Percentiles rank a stretch among this genome's conserved stretches.
Evolutionary conservation across 768 basidiomycete species (phyloP).

Genomic region (Lactarius sanguifluus): DNA sequence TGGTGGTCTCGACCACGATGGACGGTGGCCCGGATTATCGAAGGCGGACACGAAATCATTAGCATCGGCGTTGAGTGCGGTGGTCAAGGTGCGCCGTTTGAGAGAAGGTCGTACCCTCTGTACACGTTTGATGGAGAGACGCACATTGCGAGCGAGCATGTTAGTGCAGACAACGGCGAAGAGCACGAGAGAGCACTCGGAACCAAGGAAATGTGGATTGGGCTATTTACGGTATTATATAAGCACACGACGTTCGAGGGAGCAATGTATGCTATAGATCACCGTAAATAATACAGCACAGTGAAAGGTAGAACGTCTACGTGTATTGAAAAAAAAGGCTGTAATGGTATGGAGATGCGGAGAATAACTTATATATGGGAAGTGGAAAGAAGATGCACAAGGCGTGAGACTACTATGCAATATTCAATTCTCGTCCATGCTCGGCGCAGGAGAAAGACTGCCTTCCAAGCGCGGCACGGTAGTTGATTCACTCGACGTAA

Average conservation of each 20-base stretch:
- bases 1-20: slow-evolving; percentile 45
- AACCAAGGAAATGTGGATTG: neutral
- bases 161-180: slow-evolving; percentile 18
- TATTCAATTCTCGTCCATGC: slow-evolving; percentile 37
- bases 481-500: slow-evolving; percentile 27
- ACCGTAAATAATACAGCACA: slow-evolving; percentile 17
- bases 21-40: slow-evolving; percentile 56
- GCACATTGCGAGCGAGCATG: slow-evolving; percentile 30
- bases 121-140: slow-evolving; percentile 17
- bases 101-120: slow-evolving; percentile 5
- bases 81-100: slow-evolving; percentile 29
- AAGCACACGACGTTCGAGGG: neutral
- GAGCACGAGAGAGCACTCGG: neutral
- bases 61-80: slow-evolving; percentile 41
- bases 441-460: slow-evolving; percentile 45
- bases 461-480: slow-evolving; percentile 40
- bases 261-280: neutral
- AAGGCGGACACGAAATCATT: slow-evolving; percentile 65
- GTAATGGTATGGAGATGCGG: slow-evolving; percentile 23
- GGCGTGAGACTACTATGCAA: neutral
- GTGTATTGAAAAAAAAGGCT: slow-evolving; percentile 14
- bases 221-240: neutral
- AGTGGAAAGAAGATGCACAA: slow-evolving; percentile 23
- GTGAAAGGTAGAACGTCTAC: slow-evolving; percentile 17
- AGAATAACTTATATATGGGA: slow-evolving; percentile 25